A percentile compares a stretch with the other conserved stretches of the same genome.
These are phyloP conservation scores for Blastosporella zonata DNA, from an alignment of 1,284 basidiomycete genomes.

Conservation along the genomic window DNA sequence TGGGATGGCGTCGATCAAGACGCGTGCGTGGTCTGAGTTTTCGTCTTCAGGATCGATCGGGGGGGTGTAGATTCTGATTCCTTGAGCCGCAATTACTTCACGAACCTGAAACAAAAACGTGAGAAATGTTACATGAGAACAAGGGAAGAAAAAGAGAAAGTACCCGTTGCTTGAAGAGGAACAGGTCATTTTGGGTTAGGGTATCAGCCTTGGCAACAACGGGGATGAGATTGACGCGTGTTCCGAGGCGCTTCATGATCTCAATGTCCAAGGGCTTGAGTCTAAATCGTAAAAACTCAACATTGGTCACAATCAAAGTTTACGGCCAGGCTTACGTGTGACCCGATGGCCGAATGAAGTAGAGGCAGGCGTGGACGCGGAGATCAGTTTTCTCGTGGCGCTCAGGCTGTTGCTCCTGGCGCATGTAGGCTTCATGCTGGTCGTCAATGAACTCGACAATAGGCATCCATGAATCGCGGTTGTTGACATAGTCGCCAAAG, in stretches of 20 bases:
- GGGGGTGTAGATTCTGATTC: conserved; percentile 93
- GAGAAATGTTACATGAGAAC: conserved; percentile 13
- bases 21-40: conserved; percentile 86
- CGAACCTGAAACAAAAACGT: conserved; percentile 59
- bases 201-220: conserved; percentile 97
- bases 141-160: conserved; percentile 5
- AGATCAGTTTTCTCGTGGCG: conserved; percentile 92
- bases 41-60: conserved; percentile 93
- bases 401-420: conserved; percentile 98
- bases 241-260: conserved; percentile 97
- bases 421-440: conserved; percentile 99
- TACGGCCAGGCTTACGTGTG: conserved; percentile 71
- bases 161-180: conserved; percentile 91
- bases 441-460: conserved; percentile 99
- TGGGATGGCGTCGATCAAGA: conserved; percentile 88
- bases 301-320: conserved; percentile 10
- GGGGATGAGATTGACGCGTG: conserved; percentile 96
- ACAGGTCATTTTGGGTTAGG: conserved; percentile 89
- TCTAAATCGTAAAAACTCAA: conserved; percentile 36
- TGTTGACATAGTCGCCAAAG: conserved; percentile 99
- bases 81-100: conserved; percentile 87
- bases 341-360: conserved; percentile 96
- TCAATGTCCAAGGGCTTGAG: conserved; percentile 98
- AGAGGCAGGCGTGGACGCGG: conserved; percentile 95
- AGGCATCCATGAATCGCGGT: conserved; percentile 96